Conservation (phyloP, 352 stramenopile species). For the Pythium periplocum region DNA sequence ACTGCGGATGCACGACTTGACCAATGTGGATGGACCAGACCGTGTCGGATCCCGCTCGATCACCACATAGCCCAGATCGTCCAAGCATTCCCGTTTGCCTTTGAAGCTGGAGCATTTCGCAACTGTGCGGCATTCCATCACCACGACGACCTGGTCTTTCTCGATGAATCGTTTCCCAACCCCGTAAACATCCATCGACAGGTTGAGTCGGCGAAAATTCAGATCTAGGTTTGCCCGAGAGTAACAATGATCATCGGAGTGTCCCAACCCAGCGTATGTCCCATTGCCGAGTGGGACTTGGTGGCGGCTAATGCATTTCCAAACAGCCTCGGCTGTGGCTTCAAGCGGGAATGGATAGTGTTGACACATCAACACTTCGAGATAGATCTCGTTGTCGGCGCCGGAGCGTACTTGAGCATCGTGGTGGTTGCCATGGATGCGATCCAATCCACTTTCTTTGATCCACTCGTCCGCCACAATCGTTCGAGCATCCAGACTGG, state of each 20-base stretch:
- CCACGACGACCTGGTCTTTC: neutral
- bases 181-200: neutral
- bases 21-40: neutral
- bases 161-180: neutral
- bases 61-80: conserved; percentile 5
- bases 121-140: neutral
- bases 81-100: neutral
- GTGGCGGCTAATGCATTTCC: neutral
- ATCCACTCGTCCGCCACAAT: neutral
- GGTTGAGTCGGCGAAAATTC: conserved; percentile 2
- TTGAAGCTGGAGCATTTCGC: neutral
- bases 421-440: neutral
- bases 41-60: neutral
- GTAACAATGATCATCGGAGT: neutral
- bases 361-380: conserved; percentile 1
- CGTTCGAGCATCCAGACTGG: too few species aligned
- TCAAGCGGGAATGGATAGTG: neutral
- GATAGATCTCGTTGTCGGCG: neutral
- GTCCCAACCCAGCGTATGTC: neutral
- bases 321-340: neutral
- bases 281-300: neutral
- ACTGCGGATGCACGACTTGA: conserved; percentile 3
- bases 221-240: neutral
- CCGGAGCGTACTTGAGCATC: neutral
- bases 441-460: neutral